phyloP scores from a whole-genome alignment of 305 asterid genomes.

The Fraxinus xanthoxyloides region DNA sequence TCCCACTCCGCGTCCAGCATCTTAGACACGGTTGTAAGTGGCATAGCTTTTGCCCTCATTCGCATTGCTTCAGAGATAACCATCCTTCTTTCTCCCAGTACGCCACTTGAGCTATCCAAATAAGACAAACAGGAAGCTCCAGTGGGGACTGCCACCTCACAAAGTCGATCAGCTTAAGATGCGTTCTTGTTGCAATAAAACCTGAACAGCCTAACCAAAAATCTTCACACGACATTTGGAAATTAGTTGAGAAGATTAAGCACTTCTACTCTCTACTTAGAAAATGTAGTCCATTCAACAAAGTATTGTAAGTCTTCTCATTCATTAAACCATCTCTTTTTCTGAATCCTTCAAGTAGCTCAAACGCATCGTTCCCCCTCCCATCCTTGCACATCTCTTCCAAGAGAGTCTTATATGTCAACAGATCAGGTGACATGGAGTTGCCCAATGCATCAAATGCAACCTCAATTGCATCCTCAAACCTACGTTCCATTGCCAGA shows the following conservation, averaged over 20 bases:
- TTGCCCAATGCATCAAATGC: constrained; percentile 65
- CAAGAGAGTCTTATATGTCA: constrained; percentile 75
- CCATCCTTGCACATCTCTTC: constrained; percentile 91
- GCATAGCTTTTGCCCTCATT: neutral
- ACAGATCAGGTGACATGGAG: constrained; percentile 68
- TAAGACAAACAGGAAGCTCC: neutral
- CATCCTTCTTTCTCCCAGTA: neutral
- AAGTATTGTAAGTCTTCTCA: constrained; percentile 61
- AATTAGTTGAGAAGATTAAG: constrained; percentile 4
- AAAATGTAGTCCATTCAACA: constrained; percentile 66
- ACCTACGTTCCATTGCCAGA: constrained; percentile 73
- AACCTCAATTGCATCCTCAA: constrained; percentile 60
- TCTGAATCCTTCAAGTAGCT: constrained; percentile 63
- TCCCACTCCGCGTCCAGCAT: neutral
- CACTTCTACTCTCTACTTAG: constrained; percentile 35
- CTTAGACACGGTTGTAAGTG: neutral
- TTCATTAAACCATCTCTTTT: constrained; percentile 67
- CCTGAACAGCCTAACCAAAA: neutral
- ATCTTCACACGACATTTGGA: constrained; percentile 2
- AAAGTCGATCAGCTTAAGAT: neutral
- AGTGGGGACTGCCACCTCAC: neutral
- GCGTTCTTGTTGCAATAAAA: neutral
- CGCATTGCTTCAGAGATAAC: neutral
- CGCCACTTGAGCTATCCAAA: neutral
- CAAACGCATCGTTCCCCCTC: constrained; percentile 66